Percentiles rank a stretch among this genome's conserved stretches.
Evolutionary conservation across 768 basidiomycete species (phyloP).

Genomic region (Austroboletus festivus): DNA sequence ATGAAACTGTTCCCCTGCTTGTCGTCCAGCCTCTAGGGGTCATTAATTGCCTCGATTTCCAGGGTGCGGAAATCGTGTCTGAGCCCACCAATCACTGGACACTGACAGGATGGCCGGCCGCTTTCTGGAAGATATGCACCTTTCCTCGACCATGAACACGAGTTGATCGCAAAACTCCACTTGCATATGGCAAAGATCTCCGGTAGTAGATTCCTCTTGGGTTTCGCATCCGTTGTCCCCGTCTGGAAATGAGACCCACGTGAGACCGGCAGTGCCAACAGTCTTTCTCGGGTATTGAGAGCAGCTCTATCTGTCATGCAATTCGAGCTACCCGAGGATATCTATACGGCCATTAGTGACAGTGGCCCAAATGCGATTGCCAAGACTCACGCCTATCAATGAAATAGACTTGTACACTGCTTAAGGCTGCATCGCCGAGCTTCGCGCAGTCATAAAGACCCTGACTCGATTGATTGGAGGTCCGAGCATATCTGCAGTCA

Average conservation of each 20-base stretch:
- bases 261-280: constrained; percentile 35
- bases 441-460: constrained; percentile 31
- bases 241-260: constrained; percentile 27
- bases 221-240: constrained; percentile 27
- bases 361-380: constrained; percentile 5
- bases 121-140: constrained; percentile 36
- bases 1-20: constrained; percentile 33
- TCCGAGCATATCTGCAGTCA: constrained; percentile 33
- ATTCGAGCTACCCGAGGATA: constrained; percentile 40
- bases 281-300: constrained; percentile 44
- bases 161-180: constrained; percentile 17
- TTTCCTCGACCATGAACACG: constrained; percentile 21
- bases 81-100: constrained; percentile 39
- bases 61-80: constrained; percentile 20
- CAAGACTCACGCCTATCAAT: constrained; percentile 37
- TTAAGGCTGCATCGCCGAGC: constrained; percentile 29
- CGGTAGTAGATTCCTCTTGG: constrained; percentile 35
- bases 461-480: constrained; percentile 32
- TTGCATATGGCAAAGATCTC: constrained; percentile 45
- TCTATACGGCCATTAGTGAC: constrained; percentile 31
- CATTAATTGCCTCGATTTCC: constrained; percentile 16
- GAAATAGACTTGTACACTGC: constrained; percentile 29
- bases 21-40: constrained; percentile 26
- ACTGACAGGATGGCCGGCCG: constrained; percentile 34
- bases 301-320: constrained; percentile 37